A percentile compares a stretch with the other conserved stretches of the same genome.
These are phyloP conservation scores for Debaryomyces robertsiae DNA, from an alignment of 1,139 yeast genomes.

Conservation along the genomic window DNA sequence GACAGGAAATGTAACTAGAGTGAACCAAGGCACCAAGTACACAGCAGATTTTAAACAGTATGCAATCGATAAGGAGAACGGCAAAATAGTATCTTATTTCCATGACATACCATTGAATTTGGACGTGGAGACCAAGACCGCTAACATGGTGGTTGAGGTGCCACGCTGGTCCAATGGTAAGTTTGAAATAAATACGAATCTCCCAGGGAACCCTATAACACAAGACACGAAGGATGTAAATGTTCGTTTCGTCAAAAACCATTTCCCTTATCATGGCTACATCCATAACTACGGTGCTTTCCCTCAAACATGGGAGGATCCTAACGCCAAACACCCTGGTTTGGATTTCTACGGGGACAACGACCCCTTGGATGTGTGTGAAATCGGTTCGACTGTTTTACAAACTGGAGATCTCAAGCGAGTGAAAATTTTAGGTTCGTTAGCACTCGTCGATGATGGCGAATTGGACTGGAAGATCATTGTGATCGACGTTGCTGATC, in stretches of 20 bases:
- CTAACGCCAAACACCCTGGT: constrained; percentile 62
- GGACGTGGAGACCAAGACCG: constrained; percentile 62
- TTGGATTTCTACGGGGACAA: constrained; percentile 81
- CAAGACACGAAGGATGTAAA: constrained; percentile 87
- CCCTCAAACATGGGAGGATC: constrained; percentile 98
- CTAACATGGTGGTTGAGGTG: constrained; percentile 86
- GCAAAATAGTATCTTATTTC: constrained; percentile 72
- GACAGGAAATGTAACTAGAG: constrained; percentile 13
- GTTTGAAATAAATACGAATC: constrained; percentile 74
- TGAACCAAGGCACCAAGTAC: constrained; percentile 38
- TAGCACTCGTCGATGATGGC: constrained; percentile 89
- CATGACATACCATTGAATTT: constrained; percentile 77
- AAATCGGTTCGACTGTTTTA: constrained; percentile 75
- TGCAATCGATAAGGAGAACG: constrained; percentile 59
- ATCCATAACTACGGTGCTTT: constrained; percentile 97
- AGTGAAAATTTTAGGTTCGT: constrained; percentile 82
- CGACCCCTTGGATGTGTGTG: constrained; percentile 90
- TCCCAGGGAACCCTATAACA: constrained; percentile 73
- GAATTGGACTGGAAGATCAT: constrained; percentile 94
- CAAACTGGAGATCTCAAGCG: constrained; percentile 76
- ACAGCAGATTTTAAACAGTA: constrained; percentile 37
- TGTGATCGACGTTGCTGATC: constrained; percentile 74
- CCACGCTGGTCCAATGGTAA: constrained; percentile 93
- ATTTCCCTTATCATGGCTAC: constrained; percentile 90
- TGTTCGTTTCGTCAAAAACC: constrained; percentile 80